phyloP scores from a whole-genome alignment of 129 eudicot genomes.

The Kitagawia praeruptora region DNA sequence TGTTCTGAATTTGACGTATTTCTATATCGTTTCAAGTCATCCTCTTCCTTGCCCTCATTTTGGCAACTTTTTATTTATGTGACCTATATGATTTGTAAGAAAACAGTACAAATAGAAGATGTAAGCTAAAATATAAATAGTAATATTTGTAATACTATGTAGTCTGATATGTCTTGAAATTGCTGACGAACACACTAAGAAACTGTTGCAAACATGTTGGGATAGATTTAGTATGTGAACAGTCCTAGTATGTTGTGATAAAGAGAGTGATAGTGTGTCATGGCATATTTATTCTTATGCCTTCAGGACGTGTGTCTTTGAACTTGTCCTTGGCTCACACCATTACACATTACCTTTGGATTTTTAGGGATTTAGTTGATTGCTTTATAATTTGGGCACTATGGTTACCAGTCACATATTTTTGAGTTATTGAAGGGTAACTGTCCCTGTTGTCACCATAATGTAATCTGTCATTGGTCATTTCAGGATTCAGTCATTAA shows the following conservation, averaged over 20 bases:
- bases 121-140: background rate
- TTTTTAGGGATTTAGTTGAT: background rate
- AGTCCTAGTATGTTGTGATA: background rate
- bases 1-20: background rate
- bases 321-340: background rate
- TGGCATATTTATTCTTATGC: background rate
- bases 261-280: background rate
- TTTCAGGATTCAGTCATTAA: constrained; percentile 91
- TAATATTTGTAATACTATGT: no score
- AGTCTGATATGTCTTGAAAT: background rate
- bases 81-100: no score
- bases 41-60: background rate
- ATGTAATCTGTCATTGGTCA: constrained; percentile 5
- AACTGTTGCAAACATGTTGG: background rate
- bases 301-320: background rate
- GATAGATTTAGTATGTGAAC: background rate
- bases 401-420: background rate
- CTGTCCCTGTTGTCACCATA: background rate
- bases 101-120: background rate
- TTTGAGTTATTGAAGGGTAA: background rate
- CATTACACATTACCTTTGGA: background rate
- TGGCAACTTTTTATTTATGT: background rate
- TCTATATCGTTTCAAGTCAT: background rate
- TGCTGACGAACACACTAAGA: background rate
- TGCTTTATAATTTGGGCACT: background rate